phyloP scores from a whole-genome alignment of 2,329 filamentous ascomycete genomes.

The Albifimbria verrucaria region DNA sequence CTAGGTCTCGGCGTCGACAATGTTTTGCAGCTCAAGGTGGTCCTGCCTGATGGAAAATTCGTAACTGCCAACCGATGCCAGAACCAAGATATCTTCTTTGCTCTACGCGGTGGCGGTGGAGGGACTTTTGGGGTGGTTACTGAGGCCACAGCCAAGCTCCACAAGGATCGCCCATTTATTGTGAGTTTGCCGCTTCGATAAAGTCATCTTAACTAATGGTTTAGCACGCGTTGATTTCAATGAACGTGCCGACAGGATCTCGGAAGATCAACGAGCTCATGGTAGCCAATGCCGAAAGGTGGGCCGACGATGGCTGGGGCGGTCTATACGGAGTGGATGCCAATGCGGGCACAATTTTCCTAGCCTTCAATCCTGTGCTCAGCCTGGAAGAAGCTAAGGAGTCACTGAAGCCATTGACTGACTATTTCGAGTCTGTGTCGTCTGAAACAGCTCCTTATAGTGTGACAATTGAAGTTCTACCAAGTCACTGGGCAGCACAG shows the following conservation, averaged over 20 bases:
- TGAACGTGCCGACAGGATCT: not conserved
- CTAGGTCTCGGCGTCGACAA: constrained; percentile 40
- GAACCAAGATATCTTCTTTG: constrained; percentile 47
- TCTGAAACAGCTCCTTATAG: not conserved
- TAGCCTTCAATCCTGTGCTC: not conserved
- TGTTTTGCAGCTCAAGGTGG: constrained; percentile 23
- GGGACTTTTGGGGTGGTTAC: constrained; percentile 39
- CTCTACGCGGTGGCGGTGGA: constrained; percentile 42
- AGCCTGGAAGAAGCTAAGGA: not conserved
- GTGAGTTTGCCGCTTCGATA: not conserved
- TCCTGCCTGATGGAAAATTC: constrained; percentile 40
- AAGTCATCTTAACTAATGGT: not conserved
- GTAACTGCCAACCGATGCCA: constrained; percentile 34
- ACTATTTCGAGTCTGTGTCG: not conserved
- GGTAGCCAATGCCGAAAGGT: constrained; percentile 6
- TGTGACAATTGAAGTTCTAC: not conserved
- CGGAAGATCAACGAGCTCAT: constrained; percentile 4
- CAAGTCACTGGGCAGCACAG: constrained; percentile 4
- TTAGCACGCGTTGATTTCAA: not conserved
- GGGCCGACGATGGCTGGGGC: constrained; percentile 6
- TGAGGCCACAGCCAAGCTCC: constrained; percentile 28
- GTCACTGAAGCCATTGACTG: not conserved
- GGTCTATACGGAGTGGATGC: constrained; percentile 4
- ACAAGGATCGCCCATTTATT: constrained; percentile 1
- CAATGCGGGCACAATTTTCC: not conserved